These are phyloP conservation scores for Avena eriantha DNA, from an alignment of 176 grass and related monocot species.

Conservation along the genomic window DNA sequence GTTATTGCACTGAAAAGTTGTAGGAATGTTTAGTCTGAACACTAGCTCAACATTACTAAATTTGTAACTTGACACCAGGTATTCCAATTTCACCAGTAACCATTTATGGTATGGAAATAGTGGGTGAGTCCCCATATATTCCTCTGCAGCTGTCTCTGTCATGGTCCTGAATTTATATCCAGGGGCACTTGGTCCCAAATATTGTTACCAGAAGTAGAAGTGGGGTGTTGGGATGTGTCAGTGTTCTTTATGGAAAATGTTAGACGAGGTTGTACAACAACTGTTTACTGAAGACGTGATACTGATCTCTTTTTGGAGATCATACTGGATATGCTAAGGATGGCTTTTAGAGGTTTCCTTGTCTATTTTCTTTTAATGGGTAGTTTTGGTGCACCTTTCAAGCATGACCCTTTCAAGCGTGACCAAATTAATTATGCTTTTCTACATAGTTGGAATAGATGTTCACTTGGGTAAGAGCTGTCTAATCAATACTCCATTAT, in stretches of 20 bases:
- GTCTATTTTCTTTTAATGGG: conserved; percentile 12
- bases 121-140: conserved; percentile 58
- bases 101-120: conserved; percentile 48
- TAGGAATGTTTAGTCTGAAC: conserved; percentile 37
- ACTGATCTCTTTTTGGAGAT: background rate
- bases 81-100: conserved; percentile 51
- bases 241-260: background rate
- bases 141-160: conserved; percentile 38
- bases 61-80: conserved; percentile 55
- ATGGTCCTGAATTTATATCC: conserved; percentile 44
- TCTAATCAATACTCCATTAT: conserved; percentile 15
- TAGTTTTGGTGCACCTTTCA: conserved; percentile 27
- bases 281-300: background rate
- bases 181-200: conserved; percentile 37
- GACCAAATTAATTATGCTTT: conserved; percentile 40
- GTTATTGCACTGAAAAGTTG: conserved; percentile 26
- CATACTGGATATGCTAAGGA: background rate
- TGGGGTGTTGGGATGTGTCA: conserved; percentile 9
- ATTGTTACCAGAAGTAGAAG: conserved; percentile 30
- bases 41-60: conserved; percentile 54
- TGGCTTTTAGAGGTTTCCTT: conserved; percentile 3
- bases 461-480: background rate
- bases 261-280: conserved; percentile 17
- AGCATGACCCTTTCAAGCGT: background rate
- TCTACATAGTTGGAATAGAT: conserved; percentile 13